These are phyloP conservation scores for Sclerospora graminicola DNA, from an alignment of 352 stramenopile species.

Conservation along the genomic window DNA sequence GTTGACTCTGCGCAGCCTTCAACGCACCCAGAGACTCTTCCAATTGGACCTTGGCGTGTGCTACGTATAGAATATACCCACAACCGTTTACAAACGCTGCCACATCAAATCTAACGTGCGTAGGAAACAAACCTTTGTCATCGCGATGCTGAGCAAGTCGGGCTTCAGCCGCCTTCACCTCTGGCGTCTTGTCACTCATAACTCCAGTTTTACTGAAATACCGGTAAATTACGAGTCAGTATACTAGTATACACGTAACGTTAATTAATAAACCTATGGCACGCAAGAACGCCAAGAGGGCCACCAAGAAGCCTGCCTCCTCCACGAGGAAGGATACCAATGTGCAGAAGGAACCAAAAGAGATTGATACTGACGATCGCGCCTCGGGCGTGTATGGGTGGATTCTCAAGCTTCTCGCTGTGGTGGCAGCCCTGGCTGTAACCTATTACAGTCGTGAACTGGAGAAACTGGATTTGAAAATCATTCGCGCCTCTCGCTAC, in stretches of 20 bases:
- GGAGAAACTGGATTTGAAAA: constrained; percentile 6
- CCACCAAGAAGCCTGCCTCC: not conserved
- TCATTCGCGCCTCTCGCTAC: constrained; percentile 14
- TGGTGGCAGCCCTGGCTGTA: constrained; percentile 5
- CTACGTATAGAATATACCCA: not conserved
- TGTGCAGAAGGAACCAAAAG: constrained; percentile 4
- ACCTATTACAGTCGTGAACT: constrained; percentile 17
- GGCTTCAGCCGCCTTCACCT: constrained; percentile 24
- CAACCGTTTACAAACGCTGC: not conserved
- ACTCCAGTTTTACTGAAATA: not conserved
- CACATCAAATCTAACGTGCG: not conserved
- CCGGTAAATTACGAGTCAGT: not conserved
- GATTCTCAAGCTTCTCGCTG: constrained; percentile 18
- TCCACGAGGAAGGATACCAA: constrained; percentile 7
- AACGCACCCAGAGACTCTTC: constrained; percentile 26
- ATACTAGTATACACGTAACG: not conserved
- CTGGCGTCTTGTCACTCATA: constrained; percentile 11
- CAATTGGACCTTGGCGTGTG: constrained; percentile 22
- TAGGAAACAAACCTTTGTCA: constrained; percentile 5
- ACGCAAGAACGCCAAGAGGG: constrained; percentile 21
- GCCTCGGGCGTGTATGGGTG: constrained; percentile 12
- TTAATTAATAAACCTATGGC: constrained; percentile 14
- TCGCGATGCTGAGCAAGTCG: constrained; percentile 23
- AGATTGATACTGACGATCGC: not conserved
- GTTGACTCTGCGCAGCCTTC: constrained; percentile 24